Conservation (phyloP, 106 monocot species). For the Vanilla planifolia region DNA sequence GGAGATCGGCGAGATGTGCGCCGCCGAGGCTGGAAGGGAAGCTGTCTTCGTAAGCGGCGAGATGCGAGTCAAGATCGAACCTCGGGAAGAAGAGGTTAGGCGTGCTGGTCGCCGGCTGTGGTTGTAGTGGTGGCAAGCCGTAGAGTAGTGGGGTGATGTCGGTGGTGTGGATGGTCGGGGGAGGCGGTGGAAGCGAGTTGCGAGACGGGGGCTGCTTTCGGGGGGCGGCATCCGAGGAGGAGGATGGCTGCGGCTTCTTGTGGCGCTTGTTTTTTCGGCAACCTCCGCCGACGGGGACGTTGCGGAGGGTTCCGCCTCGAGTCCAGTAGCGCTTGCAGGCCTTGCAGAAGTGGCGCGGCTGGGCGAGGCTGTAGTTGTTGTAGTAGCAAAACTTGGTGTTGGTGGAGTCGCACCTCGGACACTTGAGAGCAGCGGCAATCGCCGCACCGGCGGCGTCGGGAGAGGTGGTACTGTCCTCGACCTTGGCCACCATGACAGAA, state of each 20-base stretch:
- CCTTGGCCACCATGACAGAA: not conserved
- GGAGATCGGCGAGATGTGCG: not conserved
- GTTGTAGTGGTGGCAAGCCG: not conserved
- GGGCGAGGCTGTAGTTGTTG: slow-evolving; percentile 62
- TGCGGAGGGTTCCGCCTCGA: slow-evolving; percentile 48
- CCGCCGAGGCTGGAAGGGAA: not conserved
- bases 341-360: slow-evolving; percentile 57
- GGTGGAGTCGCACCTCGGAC: slow-evolving; percentile 3
- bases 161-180: not conserved
- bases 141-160: not conserved
- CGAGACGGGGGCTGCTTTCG: not conserved
- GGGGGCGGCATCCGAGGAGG: not conserved
- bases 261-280: slow-evolving; percentile 4
- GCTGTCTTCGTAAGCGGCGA: not conserved
- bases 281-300: slow-evolving; percentile 45
- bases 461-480: no score
- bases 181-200: not conserved
- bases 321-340: slow-evolving; percentile 56
- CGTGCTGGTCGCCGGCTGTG: not conserved
- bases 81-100: not conserved
- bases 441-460: not conserved
- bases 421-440: not conserved
- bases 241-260: not conserved
- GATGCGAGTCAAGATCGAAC: not conserved
- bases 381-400: slow-evolving; percentile 82